Percentiles rank a stretch among this genome's conserved stretches.
phyloP scores from a whole-genome alignment of 345 rosid genomes.

The sweet orange (Citrus sinensis) region DVS_A1.0 CM039163.1:13873501-13874000 shows the following conservation, averaged over 20 bases:
- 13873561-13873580: slow-evolving; percentile 19
- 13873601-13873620: slow-evolving; percentile 28
- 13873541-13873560: slow-evolving; percentile 6
- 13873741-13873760: background rate
- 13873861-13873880: background rate
- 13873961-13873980: too few relatives aligned
- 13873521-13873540: slow-evolving; percentile 14
- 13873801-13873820: slow-evolving; percentile 3
- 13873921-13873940: background rate
- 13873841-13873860: background rate
- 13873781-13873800: background rate
- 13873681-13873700: slow-evolving; percentile 14
- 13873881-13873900: background rate
- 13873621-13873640: slow-evolving; percentile 16
- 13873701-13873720: slow-evolving; percentile 12
- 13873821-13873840: slow-evolving; percentile 14
- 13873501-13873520: slow-evolving; percentile 25
- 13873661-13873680: slow-evolving; percentile 30
- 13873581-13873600: background rate
- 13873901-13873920: background rate
- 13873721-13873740: slow-evolving; percentile 19
- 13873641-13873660: slow-evolving; percentile 6
- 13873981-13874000: background rate
- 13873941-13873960: too few relatives aligned
- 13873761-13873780: background rate